Base-by-base conservation (phyloP, 495 filamentous ascomycete species). In the Penicillium longicatenatum region DNA sequence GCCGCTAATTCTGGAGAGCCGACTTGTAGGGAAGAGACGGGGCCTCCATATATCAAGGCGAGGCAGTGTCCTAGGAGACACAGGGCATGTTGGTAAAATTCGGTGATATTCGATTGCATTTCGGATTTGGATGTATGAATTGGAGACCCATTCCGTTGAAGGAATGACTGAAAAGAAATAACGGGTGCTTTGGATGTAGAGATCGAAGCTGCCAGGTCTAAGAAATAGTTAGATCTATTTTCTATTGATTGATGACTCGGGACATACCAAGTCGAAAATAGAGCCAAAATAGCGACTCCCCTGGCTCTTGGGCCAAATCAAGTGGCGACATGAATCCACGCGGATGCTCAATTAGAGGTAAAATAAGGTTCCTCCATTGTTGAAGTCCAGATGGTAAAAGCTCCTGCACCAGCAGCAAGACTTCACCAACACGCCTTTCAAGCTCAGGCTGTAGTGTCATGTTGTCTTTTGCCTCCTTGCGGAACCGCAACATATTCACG, bases 181-280 rank as follows among this genome's bases (percentile, higher is more conserved):
- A 62, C 24, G 1, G 64, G 66, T 14, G 60, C 24, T 41, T 64
- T 63, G 0, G 26, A 43, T 5, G 46, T 37, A 10, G 43, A 33
- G 4, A 69, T 56, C 6, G 60, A 69, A 4, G 61, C 45, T 37
- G 66, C 66, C 3, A 69, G 58, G 35, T 69, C 64, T 67, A 19
- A 22, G 29, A 22, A 1, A 8, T 1, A 0, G 26, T 58, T 14
- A 55, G 35, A 44, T 4, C 1, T 26, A 42, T 8, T 19, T 37
- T 16, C 5, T 0, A 17, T 31, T 46, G 5, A 12, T 39, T 10
- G 2, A 17, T 22, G 0, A 2, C 22, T 2, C 11, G n/a, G 21
- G 0, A 33, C 58, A 22, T 51, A 67, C 64, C 66, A 14, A 69
- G 35, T 44, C 61, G 30, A 35, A 69, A 62, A 46, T 62, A 51